phyloP scores from a whole-genome alignment of 192 early-diverging fungal genomes.

The Kappamyces sp. region DNA sequence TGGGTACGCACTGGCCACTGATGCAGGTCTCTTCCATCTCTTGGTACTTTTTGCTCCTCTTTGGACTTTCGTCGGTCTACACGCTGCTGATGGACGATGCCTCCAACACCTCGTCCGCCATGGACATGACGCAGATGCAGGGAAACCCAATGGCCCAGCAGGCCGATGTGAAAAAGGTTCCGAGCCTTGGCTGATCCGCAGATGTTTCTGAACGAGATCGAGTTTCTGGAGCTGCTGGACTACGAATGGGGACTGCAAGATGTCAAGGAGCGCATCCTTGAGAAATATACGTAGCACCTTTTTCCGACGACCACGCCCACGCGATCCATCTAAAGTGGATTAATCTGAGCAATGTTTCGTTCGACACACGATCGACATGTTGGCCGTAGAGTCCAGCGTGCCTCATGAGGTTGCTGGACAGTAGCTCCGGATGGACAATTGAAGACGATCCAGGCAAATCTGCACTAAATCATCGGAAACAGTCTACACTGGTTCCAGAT shows the following conservation, averaged over 20 bases:
- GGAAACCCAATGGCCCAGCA: slow-evolving; percentile 66
- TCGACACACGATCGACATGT: too few species aligned
- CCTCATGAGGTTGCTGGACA: too few species aligned
- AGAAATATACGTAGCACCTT: slow-evolving; percentile 46
- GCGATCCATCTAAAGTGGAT: too few species aligned
- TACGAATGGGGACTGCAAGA: slow-evolving; percentile 71
- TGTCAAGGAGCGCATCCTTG: slow-evolving; percentile 73
- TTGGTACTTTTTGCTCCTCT: slow-evolving; percentile 98
- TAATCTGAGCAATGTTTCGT: too few species aligned
- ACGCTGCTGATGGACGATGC: slow-evolving; percentile 86
- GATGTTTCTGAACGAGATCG: slow-evolving; percentile 81
- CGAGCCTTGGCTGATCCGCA: slow-evolving; percentile 17
- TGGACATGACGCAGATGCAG: slow-evolving; percentile 90
- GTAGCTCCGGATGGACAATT: too few species aligned
- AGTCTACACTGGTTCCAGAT: too few species aligned
- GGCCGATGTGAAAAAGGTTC: slow-evolving; percentile 57
- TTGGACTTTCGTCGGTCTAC: slow-evolving; percentile 89
- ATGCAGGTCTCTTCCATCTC: slow-evolving; percentile 79
- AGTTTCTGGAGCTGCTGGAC: slow-evolving; percentile 74
- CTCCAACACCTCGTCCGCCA: slow-evolving; percentile 76
- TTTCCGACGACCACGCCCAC: too few species aligned
- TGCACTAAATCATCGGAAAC: too few species aligned
- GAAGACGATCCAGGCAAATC: too few species aligned
- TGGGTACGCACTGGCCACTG: slow-evolving; percentile 43
- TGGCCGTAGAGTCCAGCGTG: too few species aligned